Base-by-base conservation (phyloP, 2,329 filamentous ascomycete genomes). In the Achaetomium macrosporum region DNA sequence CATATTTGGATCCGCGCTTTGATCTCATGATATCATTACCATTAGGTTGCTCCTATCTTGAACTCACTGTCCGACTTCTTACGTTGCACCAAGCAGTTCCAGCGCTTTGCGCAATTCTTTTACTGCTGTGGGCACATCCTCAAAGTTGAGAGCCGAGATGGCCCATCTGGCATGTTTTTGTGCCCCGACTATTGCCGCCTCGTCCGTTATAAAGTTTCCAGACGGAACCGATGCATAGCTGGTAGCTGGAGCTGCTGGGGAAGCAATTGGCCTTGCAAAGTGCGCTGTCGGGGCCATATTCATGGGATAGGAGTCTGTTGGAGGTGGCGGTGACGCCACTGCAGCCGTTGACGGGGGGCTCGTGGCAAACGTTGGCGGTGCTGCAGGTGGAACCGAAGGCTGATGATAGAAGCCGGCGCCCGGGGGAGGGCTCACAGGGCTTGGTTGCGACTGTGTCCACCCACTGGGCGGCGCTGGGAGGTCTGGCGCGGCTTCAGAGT, bases 161-260 rank as follows among this genome's bases (percentile, higher is more conserved):
- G 93, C 93, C 89, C 90, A 99, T 64, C 90, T 90, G 2, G 92
- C 91, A 72, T 97, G 93, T 67, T 97, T 99, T 68, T 96, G 90
- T 5, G 93, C 92, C 62, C 84, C 80, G 35, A 82, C 74, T 35
- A 96, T 85, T 0, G 86, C 76, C 54, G 77, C 73, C 59, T 90
- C 85, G 58, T 96, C 89, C 31, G 69, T 58, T 3, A 59, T 59
- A 20, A 63, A 64, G 13, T 50, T 52, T 16, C 48, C 54, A 20
- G 54, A 47, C 29, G 55, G 56, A 5, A 52, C 47, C 7, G 63
- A 43, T 12, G 57, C 49, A 41, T 55, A 59, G 20, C 42, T 49
- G 55, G 60, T 47, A 57, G 65, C 49, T 58, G 62, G 39, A 37
- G 51, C 50, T 56, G 56, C 44, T 4, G 57, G 47, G 6, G 61